These are phyloP conservation scores for Solanum bulbocastanum DNA, from an alignment of 257 asterid genomes.

Conservation along the genomic window DNA sequence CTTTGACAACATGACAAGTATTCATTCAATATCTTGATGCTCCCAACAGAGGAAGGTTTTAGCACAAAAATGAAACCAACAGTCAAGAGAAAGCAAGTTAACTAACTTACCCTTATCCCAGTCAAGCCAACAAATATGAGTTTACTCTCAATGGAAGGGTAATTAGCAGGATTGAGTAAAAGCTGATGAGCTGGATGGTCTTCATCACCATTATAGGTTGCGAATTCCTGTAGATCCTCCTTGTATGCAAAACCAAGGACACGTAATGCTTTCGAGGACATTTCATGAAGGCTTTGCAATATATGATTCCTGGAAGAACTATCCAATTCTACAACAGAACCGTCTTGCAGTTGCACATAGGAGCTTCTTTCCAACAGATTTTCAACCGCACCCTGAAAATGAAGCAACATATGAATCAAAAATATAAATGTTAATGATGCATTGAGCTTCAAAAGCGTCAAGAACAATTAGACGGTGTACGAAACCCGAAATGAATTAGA, in stretches of 20 bases:
- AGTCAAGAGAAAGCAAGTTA: not conserved
- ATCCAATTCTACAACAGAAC: conserved; percentile 63
- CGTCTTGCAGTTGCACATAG: conserved; percentile 68
- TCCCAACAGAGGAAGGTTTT: not conserved
- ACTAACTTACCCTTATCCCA: conserved; percentile 83
- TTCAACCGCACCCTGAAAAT: conserved; percentile 93
- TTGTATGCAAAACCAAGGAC: conserved; percentile 93
- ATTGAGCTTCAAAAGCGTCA: not conserved
- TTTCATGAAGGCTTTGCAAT: conserved; percentile 56
- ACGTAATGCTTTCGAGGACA: conserved; percentile 85
- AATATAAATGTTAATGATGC: not conserved
- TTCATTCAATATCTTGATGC: not conserved
- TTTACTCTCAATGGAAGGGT: conserved; percentile 78
- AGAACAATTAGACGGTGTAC: not conserved
- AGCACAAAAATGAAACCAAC: not conserved
- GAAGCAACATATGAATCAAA: not conserved
- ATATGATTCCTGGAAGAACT: conserved; percentile 32
- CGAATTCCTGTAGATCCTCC: conserved; percentile 57
- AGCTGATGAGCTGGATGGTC: conserved; percentile 93
- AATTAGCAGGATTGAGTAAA: conserved; percentile 71
- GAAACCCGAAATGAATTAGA: not conserved
- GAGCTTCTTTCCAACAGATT: conserved; percentile 86
- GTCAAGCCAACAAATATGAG: conserved; percentile 86
- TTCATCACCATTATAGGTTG: conserved; percentile 78
- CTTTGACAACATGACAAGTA: conserved; percentile 19